Conservation (phyloP, 148 eudicot genomes). For the Rheum nobile region DNA sequence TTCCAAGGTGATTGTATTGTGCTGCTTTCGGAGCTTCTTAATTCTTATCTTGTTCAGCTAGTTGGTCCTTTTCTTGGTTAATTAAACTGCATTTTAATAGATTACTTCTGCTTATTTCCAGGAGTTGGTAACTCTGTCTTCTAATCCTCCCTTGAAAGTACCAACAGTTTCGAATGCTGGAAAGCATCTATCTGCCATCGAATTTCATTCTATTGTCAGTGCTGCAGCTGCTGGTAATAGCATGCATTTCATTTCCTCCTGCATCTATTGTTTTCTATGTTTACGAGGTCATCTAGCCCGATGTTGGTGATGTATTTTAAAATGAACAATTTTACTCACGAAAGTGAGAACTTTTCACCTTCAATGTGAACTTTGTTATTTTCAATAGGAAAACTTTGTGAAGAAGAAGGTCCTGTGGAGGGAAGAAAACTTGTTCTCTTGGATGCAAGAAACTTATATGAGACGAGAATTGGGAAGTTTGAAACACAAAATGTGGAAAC, state of each 20-base stretch:
- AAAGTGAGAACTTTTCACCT: neutral
- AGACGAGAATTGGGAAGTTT: conserved; percentile 95
- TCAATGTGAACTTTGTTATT: neutral
- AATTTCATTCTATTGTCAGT: conserved; percentile 75
- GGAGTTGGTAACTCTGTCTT: conserved; percentile 79
- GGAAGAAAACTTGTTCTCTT: conserved; percentile 50
- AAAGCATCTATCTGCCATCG: conserved; percentile 72
- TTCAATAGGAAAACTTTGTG: conserved; percentile 37
- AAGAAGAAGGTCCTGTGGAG: conserved; percentile 24
- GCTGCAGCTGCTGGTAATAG: conserved; percentile 51
- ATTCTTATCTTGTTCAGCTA: neutral
- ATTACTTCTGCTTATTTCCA: conserved; percentile 17
- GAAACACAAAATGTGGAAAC: conserved; percentile 59
- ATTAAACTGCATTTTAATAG: neutral
- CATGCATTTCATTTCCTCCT: neutral
- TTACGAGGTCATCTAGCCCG: neutral
- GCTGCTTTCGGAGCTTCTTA: neutral
- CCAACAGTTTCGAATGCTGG: conserved; percentile 73
- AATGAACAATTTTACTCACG: neutral
- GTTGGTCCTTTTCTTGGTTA: neutral
- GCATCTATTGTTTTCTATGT: neutral
- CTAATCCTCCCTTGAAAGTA: conserved; percentile 48
- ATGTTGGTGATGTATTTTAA: neutral
- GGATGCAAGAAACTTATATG: conserved; percentile 94
- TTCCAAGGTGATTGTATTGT: neutral